phyloP scores from a whole-genome alignment of 345 rosid genomes.

The Bruguiera parviflora region DNA sequence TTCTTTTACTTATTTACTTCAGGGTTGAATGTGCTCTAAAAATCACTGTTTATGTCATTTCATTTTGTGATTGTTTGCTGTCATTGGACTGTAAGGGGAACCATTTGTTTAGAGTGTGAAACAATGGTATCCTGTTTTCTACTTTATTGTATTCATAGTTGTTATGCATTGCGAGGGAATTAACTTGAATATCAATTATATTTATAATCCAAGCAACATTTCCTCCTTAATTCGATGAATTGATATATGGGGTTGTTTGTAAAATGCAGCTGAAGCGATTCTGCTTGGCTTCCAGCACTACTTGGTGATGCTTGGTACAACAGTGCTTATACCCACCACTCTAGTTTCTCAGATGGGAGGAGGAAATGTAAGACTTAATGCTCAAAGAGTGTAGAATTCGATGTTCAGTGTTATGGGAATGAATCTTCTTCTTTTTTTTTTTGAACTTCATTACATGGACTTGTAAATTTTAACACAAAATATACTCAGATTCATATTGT shows the following conservation, averaged over 20 bases:
- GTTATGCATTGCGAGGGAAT: background rate
- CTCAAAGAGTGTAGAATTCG: background rate
- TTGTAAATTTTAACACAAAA: too few relatives aligned
- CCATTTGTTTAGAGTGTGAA: too few relatives aligned
- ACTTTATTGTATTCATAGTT: background rate
- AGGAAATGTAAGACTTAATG: slow-evolving; percentile 56
- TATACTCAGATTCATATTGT: too few relatives aligned
- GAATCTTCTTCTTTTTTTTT: slow-evolving; percentile 5
- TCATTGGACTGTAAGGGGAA: too few relatives aligned
- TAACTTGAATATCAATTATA: background rate
- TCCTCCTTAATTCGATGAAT: slow-evolving; percentile 9
- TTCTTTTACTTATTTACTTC: too few relatives aligned
- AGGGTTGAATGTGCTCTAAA: too few relatives aligned
- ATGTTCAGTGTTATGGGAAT: too few relatives aligned
- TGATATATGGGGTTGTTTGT: slow-evolving; percentile 15
- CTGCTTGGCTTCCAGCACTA: slow-evolving; percentile 94
- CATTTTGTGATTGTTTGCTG: too few relatives aligned
- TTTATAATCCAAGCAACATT: background rate
- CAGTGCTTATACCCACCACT: slow-evolving; percentile 73
- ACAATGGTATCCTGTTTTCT: too few relatives aligned
- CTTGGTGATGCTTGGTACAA: slow-evolving; percentile 95
- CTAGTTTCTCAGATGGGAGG: slow-evolving; percentile 98
- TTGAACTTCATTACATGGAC: background rate
- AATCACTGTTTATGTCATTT: too few relatives aligned
- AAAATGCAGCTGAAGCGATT: slow-evolving; percentile 80